Conservation (phyloP, 2,329 filamentous ascomycete species). For the Paracoccidioides lutzii region DNA sequence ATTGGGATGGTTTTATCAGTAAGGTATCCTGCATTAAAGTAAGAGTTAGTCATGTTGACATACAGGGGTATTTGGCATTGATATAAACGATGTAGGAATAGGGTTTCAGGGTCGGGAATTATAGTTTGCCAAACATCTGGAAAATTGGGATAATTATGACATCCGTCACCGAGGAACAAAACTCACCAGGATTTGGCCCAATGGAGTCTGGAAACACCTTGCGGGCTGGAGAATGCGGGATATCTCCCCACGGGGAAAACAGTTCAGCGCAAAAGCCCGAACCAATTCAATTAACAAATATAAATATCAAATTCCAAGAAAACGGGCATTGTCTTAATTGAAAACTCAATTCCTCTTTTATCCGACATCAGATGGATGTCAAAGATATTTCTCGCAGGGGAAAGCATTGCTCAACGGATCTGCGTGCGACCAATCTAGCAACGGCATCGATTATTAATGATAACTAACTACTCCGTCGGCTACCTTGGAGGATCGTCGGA, state of each 20-base stretch:
- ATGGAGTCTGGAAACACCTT: too few species aligned
- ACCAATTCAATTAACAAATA: neutral
- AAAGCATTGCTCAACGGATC: neutral
- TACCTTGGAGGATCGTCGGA: neutral
- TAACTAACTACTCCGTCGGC: neutral
- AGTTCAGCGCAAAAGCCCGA: neutral
- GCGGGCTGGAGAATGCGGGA: neutral
- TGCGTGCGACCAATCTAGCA: neutral
- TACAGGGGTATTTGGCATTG: neutral
- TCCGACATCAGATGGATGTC: constrained; percentile 5
- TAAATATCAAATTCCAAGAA: neutral
- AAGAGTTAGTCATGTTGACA: neutral
- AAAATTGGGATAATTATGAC: neutral
- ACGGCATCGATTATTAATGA: neutral
- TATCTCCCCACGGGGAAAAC: neutral
- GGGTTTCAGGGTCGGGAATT: neutral
- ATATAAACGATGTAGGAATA: neutral
- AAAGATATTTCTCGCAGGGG: constrained; percentile 1
- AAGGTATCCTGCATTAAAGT: neutral
- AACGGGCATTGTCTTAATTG: neutral
- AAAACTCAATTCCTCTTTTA: constrained; percentile 2
- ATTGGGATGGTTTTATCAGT: neutral
- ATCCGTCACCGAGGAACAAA: neutral
- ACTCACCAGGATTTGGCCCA: neutral
- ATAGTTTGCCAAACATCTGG: neutral